Evolutionary conservation across 129 eudicot species (phyloP).

Genomic region (Saposhnikovia divaricata): DNA sequence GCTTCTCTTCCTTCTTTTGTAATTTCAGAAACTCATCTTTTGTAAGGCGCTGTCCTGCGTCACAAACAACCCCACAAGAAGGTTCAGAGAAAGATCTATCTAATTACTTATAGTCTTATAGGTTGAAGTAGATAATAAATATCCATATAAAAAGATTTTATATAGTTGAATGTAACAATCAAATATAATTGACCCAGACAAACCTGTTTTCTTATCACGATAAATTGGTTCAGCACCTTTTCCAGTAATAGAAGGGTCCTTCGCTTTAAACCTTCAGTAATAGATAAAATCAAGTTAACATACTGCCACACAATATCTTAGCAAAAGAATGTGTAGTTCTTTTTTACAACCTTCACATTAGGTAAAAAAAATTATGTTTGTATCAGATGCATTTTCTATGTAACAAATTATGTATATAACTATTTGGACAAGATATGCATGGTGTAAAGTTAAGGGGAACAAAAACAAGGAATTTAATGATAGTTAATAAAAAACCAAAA

Average conservation of each 20-base stretch:
- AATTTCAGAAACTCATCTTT: constrained; percentile 57
- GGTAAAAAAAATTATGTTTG: not conserved
- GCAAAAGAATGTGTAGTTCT: not conserved
- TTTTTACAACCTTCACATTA: not conserved
- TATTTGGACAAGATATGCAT: too few species aligned
- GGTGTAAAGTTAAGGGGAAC: too few species aligned
- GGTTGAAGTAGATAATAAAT: too few species aligned
- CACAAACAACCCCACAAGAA: not conserved
- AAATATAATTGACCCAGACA: constrained; percentile 14
- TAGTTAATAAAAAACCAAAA: too few species aligned
- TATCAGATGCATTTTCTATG: not conserved
- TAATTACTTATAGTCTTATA: too few species aligned
- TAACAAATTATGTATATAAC: not conserved
- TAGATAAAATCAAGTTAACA: not conserved
- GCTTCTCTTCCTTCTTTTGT: constrained; percentile 75
- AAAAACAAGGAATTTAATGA: too few species aligned
- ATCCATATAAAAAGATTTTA: too few species aligned
- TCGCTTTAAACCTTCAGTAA: constrained; percentile 45
- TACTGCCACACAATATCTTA: not conserved
- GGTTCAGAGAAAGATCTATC: constrained; percentile 4
- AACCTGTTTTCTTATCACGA: constrained; percentile 70
- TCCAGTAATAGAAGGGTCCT: constrained; percentile 88
- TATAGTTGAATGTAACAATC: too few species aligned
- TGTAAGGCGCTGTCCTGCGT: constrained; percentile 68
- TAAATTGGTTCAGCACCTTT: constrained; percentile 72